Percentiles rank a stretch among this genome's conserved stretches.
phyloP scores from a whole-genome alignment of 495 filamentous ascomycete species.

The Glonium stellatum region DNA sequence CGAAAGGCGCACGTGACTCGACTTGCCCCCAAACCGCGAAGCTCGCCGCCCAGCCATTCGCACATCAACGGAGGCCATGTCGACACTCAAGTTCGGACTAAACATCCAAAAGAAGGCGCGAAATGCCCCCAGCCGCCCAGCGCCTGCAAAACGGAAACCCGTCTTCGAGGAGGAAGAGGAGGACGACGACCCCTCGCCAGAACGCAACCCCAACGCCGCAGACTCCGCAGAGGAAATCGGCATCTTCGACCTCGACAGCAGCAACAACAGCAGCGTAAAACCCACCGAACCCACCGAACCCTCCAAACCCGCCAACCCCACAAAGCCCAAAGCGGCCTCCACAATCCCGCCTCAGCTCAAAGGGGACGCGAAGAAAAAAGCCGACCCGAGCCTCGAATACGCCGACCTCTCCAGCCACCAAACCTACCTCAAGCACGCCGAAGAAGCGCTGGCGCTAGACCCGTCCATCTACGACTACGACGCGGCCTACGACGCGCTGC shows the following conservation, averaged over 20 bases:
- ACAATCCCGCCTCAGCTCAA: slow-evolving; percentile 16
- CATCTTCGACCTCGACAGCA: slow-evolving; percentile 32
- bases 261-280: slow-evolving; percentile 24
- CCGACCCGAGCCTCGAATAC: slow-evolving; percentile 39
- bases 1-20: too few species aligned
- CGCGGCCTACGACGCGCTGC: slow-evolving; percentile 56
- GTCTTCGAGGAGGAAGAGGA: slow-evolving; percentile 44
- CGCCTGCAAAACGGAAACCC: slow-evolving; percentile 44
- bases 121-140: slow-evolving; percentile 1
- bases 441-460: slow-evolving; percentile 54
- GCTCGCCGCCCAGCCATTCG: not conserved
- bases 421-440: slow-evolving; percentile 48
- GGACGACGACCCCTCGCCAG: slow-evolving; percentile 43
- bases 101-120: slow-evolving; percentile 47
- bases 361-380: slow-evolving; percentile 4
- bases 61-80: not conserved
- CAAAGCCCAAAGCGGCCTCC: slow-evolving; percentile 23
- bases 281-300: slow-evolving; percentile 23
- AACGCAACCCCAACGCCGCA: slow-evolving; percentile 17
- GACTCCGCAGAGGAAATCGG: slow-evolving; percentile 27
- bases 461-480: slow-evolving; percentile 73
- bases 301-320: slow-evolving; percentile 13
- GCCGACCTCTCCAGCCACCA: slow-evolving; percentile 50
- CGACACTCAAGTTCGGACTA: slow-evolving; percentile 39
- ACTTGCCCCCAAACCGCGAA: too few species aligned